Evolutionary conservation across 2,329 filamentous ascomycete genomes (phyloP), one percentile per base, ranked within the genome.

Genomic region (Aspergillus oerlinghausenensis): DNA sequence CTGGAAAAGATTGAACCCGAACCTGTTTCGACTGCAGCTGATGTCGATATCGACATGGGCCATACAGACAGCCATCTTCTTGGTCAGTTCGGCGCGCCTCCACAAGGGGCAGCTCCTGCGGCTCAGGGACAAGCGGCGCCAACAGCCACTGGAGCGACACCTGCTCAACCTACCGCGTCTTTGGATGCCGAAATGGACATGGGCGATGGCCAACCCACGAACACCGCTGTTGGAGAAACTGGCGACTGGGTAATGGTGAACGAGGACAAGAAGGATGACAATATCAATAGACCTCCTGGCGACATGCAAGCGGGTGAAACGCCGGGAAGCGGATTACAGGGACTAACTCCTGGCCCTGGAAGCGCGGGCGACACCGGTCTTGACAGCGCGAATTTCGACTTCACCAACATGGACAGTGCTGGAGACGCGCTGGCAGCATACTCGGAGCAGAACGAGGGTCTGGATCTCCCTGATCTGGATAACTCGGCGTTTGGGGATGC

Each of bases 401-500:
- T 76, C 49, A 87, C 64, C 57, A 73, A 75, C 58, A 74, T 75
- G 56, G 86, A 92, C 70, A 86, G 86, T 25, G 88, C 87, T 0
- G 88, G 86, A 14, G 87, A 90, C 67, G 88, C 87, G 3, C 75
- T 91, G 38, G 85, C 85, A 2, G 83, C 83, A 42, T 90, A 88
- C 67, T 85, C 83, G 45, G 82, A 82, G 17, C 82, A 84, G 14
- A 79, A 83, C 51, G 79, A 80, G 55, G 75, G 75, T 3, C 71
- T 80, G 3, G 80, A 80, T 62, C 70, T 81, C 45, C 84, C 82
- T 8, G 88, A 87, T 60, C 82, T 91, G 78, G 88, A 90, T 49
- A 88, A 92, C 67, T 90, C 87, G 38, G 90, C 89, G 1, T 94
- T 94, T 75, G 90, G 89, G 2, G 89, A 94, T 65, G 90, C 90